Conservation (phyloP, 2,329 filamentous ascomycete genomes). For the Trichoderma simmonsii region DNA sequence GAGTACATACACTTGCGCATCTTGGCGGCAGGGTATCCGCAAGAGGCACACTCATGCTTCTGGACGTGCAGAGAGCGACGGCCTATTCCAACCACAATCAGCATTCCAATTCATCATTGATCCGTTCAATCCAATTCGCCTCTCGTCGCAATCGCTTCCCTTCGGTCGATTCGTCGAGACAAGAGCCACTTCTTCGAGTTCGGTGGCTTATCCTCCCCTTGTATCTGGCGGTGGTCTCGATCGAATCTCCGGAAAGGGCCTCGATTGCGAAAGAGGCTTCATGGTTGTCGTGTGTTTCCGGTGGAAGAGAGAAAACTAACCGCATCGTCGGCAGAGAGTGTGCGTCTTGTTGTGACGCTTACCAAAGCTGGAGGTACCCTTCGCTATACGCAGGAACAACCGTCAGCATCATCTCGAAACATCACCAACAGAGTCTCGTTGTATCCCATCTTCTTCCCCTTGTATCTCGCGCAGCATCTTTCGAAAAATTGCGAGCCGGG, state of each 20-base stretch:
- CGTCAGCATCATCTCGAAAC: conserved; percentile 17
- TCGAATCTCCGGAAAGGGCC: neutral
- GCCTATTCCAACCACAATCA: conserved; percentile 52
- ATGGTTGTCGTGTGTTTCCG: conserved; percentile 1
- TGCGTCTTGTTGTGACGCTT: conserved; percentile 95
- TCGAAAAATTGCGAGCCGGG: conserved; percentile 9
- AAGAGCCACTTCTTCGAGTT: neutral
- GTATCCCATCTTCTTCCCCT: neutral
- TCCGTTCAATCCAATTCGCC: neutral
- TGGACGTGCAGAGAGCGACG: conserved; percentile 98
- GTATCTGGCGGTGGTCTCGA: conserved; percentile 9
- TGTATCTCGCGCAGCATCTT: neutral
- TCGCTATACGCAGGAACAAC: conserved; percentile 42
- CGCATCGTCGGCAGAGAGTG: conserved; percentile 97
- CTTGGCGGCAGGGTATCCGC: conserved; percentile 97
- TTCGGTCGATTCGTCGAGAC: neutral
- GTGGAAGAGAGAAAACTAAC: conserved; percentile 55
- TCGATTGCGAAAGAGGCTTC: neutral
- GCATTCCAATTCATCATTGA: conserved; percentile 20
- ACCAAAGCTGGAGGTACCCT: conserved; percentile 58
- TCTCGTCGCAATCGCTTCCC: neutral
- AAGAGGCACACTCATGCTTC: conserved; percentile 95
- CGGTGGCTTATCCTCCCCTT: conserved; percentile 12
- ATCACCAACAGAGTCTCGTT: neutral
- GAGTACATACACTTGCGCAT: conserved; percentile 89